Evolutionary conservation across 1,284 basidiomycete genomes (phyloP).

Genomic region (Chondrostereum purpureum): DNA sequence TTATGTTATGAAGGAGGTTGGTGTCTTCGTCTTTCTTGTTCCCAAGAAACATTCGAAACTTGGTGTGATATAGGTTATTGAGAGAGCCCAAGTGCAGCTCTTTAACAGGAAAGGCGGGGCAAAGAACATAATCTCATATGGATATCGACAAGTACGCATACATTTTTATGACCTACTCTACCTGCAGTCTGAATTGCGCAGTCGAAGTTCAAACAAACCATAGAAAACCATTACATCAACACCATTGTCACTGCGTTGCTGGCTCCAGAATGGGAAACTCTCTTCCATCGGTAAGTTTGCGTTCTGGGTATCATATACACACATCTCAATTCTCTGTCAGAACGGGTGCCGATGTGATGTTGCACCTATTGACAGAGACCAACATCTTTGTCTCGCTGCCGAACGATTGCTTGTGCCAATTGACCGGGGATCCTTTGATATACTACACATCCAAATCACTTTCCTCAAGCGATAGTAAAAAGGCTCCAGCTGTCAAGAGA

Average conservation of each 20-base stretch:
- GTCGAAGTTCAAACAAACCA: constrained; percentile 17
- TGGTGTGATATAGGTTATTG: constrained; percentile 41
- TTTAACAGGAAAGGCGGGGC: constrained; percentile 38
- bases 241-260: constrained; percentile 66
- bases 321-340: constrained; percentile 27
- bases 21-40: constrained; percentile 12
- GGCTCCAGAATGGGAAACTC: constrained; percentile 56
- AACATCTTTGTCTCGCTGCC: constrained; percentile 68
- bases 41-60: not conserved
- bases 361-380: constrained; percentile 68
- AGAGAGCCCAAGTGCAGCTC: constrained; percentile 48
- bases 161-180: not conserved
- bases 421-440: constrained; percentile 65
- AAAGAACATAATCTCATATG: constrained; percentile 56
- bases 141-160: constrained; percentile 53
- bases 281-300: constrained; percentile 50
- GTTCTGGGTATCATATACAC: not conserved
- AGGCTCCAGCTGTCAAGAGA: too few species aligned
- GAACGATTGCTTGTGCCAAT: constrained; percentile 76
- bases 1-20: constrained; percentile 51
- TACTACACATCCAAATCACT: too few species aligned
- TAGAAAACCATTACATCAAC: constrained; percentile 65
- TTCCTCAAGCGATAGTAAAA: too few species aligned
- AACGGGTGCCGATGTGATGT: constrained; percentile 64
- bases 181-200: not conserved